Base-by-base conservation (phyloP, 106 monocot species). In the Allium sativum region DNA sequence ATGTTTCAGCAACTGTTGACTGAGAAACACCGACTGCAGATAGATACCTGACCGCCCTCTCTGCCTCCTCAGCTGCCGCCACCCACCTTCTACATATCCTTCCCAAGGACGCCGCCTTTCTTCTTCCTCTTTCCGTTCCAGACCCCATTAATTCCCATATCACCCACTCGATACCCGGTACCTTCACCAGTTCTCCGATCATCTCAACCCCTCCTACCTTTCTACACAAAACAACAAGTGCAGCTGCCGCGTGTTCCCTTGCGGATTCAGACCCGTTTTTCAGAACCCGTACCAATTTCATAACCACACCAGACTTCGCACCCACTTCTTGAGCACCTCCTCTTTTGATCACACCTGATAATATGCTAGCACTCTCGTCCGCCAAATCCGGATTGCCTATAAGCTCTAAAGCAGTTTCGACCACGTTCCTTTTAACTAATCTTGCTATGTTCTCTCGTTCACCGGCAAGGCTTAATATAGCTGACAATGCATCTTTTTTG, bases 141-240 rank as follows among this genome's bases (percentile, higher is more conserved):
- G 84, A 79, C n/a, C 57, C 74, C 81, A 89, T 86, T 72, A 90
- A 45, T 46, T 81, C 86, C 81, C 86, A 90, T 21, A 95, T 70
- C 14, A 77, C 81, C 78, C 89, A 86, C 58, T 95, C 94, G 9
- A 90, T 81, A 22, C 94, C 94, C 8, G 86, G 64, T 3, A 54
- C 62, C 54, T 54, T n/a, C 8, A 69, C 58, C 22, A 82, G 47
- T 43, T 87, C 73, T 41, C 75, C 71, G 56, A 79, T 72, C 54
- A 78, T 60, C 1, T 18, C 52, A 9, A 18, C 53, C 9, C 48
- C 51, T 6, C 69, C 79, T 0, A 73, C 55, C 15, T 69, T 61
- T 42, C 75, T 68, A 66, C 89, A 84, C 22, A 84, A 55, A 12
- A 53, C 44, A 40, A 81, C 78, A 52, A 67, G 67, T 44, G 78